These are phyloP conservation scores for Xylariaceae sp. DNA, from an alignment of 2,329 filamentous ascomycete genomes.

Conservation along the genomic window DNA sequence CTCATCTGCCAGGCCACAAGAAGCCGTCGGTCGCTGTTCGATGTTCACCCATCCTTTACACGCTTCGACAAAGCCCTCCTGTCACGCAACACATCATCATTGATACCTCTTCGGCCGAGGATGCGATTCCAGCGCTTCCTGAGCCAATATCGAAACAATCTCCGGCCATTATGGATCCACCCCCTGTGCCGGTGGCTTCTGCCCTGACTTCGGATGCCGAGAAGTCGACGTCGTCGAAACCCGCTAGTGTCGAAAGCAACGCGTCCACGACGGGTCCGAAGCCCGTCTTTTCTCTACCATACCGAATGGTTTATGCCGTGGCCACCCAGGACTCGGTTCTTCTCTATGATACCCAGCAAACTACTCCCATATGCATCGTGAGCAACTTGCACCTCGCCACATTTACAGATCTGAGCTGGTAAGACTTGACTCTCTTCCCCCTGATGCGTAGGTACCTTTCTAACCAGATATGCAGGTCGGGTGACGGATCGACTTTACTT, in stretches of 20 bases:
- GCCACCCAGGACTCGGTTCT: constrained; percentile 94
- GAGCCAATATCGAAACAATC: constrained; percentile 68
- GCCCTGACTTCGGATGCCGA: constrained; percentile 40
- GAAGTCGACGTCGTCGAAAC: constrained; percentile 50
- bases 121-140: constrained; percentile 75
- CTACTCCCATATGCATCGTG: constrained; percentile 86
- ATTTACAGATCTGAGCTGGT: constrained; percentile 95
- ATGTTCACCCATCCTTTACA: constrained; percentile 88
- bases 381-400: constrained; percentile 97
- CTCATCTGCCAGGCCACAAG: constrained; percentile 93
- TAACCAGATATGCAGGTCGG: constrained; percentile 53
- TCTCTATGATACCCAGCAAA: constrained; percentile 95
- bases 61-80: constrained; percentile 61
- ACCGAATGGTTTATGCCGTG: constrained; percentile 93
- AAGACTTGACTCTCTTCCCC: constrained; percentile 34
- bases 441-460: not conserved
- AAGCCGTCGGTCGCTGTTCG: constrained; percentile 95
- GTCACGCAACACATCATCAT: constrained; percentile 86
- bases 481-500: constrained; percentile 70
- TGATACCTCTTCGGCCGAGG: constrained; percentile 84
- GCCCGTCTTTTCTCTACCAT: constrained; percentile 76
- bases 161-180: constrained; percentile 71
- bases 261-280: constrained; percentile 54
- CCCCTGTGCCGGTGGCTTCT: constrained; percentile 56
- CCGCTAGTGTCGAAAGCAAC: constrained; percentile 40